Evolutionary conservation across 2,329 filamentous ascomycete species (phyloP).

Genomic region (Colletotrichum paranaense): DNA sequence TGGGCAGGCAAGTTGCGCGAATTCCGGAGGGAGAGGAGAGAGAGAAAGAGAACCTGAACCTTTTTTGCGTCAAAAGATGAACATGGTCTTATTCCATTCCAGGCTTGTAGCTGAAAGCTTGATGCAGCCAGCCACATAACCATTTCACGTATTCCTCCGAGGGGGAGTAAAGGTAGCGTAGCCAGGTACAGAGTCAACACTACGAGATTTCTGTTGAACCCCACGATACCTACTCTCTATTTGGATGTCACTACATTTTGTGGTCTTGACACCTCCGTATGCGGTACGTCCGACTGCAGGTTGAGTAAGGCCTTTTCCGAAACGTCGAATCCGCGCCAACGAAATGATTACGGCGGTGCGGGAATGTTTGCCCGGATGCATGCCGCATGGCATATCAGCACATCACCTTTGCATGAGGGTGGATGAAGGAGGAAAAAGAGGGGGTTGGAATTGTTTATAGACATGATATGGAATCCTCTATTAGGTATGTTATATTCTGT

Average conservation of each 20-base stretch:
- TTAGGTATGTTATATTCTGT: too few relatives aligned
- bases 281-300: neutral
- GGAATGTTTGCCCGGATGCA: constrained; percentile 16
- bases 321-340: neutral
- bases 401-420: neutral
- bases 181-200: neutral
- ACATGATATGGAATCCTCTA: neutral
- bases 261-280: neutral
- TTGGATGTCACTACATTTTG: constrained; percentile 20
- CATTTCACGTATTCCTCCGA: neutral
- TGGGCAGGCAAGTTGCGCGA: constrained; percentile 16
- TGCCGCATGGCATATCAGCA: neutral
- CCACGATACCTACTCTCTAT: constrained; percentile 18
- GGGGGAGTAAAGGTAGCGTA: neutral
- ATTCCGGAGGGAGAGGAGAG: constrained; percentile 11
- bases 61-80: constrained; percentile 3
- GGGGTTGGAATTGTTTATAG: neutral
- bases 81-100: neutral
- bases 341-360: neutral
- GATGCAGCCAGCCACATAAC: constrained; percentile 2
- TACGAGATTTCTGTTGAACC: neutral
- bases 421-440: neutral
- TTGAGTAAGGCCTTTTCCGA: neutral
- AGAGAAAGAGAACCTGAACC: neutral
- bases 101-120: constrained; percentile 5